Evolutionary conservation across 805 yeast genomes (phyloP).

Genomic region (Wickerhamiella lipophila): DNA sequence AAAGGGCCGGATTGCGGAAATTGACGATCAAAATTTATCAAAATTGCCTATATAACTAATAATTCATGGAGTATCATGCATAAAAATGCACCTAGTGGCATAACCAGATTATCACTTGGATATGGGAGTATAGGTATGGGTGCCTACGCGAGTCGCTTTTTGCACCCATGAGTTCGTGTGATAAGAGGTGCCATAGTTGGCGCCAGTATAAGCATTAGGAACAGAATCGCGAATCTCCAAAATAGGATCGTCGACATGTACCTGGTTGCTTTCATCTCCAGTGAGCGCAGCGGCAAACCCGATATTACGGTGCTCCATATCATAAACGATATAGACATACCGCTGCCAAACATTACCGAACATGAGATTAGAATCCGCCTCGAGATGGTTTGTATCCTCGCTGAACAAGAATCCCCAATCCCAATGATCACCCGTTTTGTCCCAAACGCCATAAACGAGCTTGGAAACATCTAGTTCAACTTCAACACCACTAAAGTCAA

Average conservation of each 20-base stretch:
- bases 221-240: background rate
- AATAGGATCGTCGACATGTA: background rate
- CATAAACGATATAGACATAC: constrained; percentile 52
- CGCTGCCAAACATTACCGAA: constrained; percentile 55
- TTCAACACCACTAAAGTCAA: constrained; percentile 1
- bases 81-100: too few species aligned
- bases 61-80: too few species aligned
- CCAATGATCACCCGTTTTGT: background rate
- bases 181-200: background rate
- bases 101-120: background rate
- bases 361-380: background rate
- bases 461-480: background rate
- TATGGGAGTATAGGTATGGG: background rate
- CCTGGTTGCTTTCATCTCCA: constrained; percentile 7
- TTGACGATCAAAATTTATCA: too few species aligned
- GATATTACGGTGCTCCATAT: constrained; percentile 42
- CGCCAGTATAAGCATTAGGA: background rate
- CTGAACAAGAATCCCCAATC: background rate
- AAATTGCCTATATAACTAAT: background rate
- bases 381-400: background rate
- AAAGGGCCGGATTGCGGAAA: too few species aligned
- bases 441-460: background rate
- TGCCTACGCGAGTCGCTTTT: background rate
- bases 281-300: constrained; percentile 41
- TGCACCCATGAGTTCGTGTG: background rate